Conservation (phyloP, 192 early-diverging fungal species). For the Podila epigama region DNA sequence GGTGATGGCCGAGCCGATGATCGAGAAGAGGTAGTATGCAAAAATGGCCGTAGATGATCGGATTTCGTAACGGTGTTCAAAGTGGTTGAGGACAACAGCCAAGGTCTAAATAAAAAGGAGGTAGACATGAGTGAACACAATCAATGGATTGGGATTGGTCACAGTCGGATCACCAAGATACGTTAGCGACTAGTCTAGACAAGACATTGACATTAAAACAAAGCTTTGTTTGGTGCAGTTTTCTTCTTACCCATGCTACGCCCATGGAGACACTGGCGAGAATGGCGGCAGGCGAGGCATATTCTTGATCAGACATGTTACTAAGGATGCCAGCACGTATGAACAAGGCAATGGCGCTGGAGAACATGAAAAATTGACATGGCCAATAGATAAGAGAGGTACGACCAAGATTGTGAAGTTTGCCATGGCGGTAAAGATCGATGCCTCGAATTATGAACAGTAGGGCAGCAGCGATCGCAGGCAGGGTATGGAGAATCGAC, state of each 20-base stretch:
- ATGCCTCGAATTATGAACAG: neutral
- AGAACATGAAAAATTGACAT: neutral
- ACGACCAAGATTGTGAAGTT: neutral
- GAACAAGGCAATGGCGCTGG: neutral
- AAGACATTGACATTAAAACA: neutral
- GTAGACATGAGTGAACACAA: neutral
- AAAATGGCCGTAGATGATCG: neutral
- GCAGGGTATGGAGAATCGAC: neutral
- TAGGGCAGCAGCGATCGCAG: neutral
- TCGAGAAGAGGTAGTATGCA: neutral
- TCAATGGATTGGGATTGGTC: neutral
- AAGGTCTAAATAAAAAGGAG: neutral
- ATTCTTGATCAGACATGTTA: neutral
- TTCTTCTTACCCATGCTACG: neutral
- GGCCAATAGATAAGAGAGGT: constrained; percentile 1
- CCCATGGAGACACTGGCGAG: neutral
- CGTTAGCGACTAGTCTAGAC: no score
- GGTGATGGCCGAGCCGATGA: neutral
- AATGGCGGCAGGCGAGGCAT: neutral
- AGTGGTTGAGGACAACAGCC: neutral
- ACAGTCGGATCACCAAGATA: neutral
- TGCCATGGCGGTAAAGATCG: neutral
- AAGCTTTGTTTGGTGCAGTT: neutral
- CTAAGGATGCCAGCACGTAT: neutral
- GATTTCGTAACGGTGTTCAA: constrained; percentile 1